A percentile compares a stretch with the other conserved stretches of the same genome.
Conservation (phyloP, 192 early-diverging fungal genomes). For the Backusella westeae region DNA sequence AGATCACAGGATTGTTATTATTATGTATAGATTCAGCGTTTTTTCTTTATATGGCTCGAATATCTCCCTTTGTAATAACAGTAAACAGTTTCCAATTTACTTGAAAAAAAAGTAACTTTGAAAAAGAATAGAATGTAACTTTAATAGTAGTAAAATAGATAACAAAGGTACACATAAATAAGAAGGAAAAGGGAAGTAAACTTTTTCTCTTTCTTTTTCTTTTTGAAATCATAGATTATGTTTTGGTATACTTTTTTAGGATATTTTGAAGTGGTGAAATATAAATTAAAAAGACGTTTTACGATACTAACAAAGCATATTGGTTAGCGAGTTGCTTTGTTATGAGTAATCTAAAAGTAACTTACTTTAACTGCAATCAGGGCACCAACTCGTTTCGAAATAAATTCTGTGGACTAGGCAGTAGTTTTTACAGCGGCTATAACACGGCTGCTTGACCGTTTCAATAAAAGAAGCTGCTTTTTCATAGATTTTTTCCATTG, state of each 20-base stretch:
- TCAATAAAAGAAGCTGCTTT: neutral
- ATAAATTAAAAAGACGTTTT: neutral
- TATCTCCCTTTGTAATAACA: neutral
- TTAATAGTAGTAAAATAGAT: too few relatives aligned
- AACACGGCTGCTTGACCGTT: neutral
- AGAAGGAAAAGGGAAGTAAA: neutral
- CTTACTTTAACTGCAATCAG: conserved; percentile 12
- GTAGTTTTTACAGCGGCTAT: conserved; percentile 23
- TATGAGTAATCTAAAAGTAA: neutral
- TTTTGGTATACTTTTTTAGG: neutral
- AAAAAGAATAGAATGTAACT: neutral
- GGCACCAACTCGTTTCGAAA: conserved; percentile 31
- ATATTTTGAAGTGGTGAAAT: neutral
- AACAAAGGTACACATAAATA: neutral
- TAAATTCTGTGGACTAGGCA: conserved; percentile 25
- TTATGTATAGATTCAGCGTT: neutral
- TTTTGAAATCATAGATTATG: neutral
- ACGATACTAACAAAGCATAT: neutral
- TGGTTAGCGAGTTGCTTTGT: neutral
- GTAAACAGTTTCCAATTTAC: neutral
- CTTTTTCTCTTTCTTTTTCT: neutral
- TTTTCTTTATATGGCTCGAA: neutral
- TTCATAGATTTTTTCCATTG: neutral
- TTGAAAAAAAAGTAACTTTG: neutral
- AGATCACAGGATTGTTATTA: neutral